Evolutionary conservation across 805 yeast genomes (phyloP).

Genomic region (Saturnispora silvae): DNA sequence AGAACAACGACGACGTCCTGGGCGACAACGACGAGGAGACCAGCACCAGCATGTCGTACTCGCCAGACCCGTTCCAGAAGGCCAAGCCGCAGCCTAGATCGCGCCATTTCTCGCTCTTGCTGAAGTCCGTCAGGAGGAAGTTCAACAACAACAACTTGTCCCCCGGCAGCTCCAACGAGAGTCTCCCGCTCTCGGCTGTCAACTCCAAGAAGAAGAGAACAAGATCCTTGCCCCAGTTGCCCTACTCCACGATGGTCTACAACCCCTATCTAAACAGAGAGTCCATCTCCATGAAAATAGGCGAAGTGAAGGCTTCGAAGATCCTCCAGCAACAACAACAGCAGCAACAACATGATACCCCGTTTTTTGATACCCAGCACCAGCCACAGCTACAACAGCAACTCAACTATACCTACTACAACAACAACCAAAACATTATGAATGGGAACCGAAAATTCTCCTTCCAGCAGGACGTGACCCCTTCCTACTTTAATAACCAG

Average conservation of each 20-base stretch:
- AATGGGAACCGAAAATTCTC: slow-evolving; percentile 18
- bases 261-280: slow-evolving; percentile 23
- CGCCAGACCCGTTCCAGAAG: neutral
- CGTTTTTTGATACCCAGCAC: neutral
- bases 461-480: slow-evolving; percentile 12
- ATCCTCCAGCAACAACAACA: slow-evolving; percentile 16
- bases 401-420: slow-evolving; percentile 21
- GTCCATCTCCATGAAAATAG: slow-evolving; percentile 30
- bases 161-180: neutral
- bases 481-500: slow-evolving; percentile 1
- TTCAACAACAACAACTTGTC: neutral
- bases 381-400: slow-evolving; percentile 15
- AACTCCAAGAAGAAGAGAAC: slow-evolving; percentile 33
- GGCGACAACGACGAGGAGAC: slow-evolving; percentile 2
- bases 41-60: neutral
- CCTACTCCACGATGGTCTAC: slow-evolving; percentile 36
- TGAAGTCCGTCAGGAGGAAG: slow-evolving; percentile 5
- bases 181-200: too few species aligned
- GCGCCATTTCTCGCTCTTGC: slow-evolving; percentile 1
- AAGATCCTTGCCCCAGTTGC: slow-evolving; percentile 43
- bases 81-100: slow-evolving; percentile 4
- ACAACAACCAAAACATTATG: slow-evolving; percentile 3
- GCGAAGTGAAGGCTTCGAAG: slow-evolving; percentile 31
- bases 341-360: neutral
- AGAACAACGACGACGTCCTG: neutral